Conservation (phyloP, 2,329 filamentous ascomycete species). For the Fusarium veterinarium region DNA sequence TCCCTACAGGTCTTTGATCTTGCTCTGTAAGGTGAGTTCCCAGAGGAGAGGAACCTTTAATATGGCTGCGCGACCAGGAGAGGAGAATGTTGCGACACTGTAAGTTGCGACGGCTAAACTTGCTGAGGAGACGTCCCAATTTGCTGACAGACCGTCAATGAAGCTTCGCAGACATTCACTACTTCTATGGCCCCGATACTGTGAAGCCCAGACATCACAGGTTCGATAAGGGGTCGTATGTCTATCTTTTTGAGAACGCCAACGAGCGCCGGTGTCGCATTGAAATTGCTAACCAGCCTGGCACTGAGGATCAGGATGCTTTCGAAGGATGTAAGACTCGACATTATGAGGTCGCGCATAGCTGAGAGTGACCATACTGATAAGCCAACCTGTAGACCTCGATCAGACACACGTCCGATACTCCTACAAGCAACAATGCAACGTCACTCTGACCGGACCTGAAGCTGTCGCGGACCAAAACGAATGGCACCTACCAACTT, state of each 20-base stretch:
- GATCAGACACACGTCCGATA: conserved; percentile 74
- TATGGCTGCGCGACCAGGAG: conserved; percentile 61
- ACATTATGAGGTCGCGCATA: conserved; percentile 11
- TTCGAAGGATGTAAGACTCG: conserved; percentile 76
- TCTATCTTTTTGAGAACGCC: conserved; percentile 83
- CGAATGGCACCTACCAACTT: conserved; percentile 81
- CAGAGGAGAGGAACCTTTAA: conserved; percentile 22
- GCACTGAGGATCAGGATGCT: conserved; percentile 81
- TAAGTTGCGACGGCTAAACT: conserved; percentile 48
- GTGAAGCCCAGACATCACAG: conserved; percentile 79
- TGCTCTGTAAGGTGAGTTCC: neutral
- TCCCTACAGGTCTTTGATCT: neutral
- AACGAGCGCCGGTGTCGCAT: conserved; percentile 74
- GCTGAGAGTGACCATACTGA: conserved; percentile 18
- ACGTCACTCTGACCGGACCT: conserved; percentile 75
- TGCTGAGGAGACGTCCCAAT: neutral
- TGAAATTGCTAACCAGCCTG: conserved; percentile 80
- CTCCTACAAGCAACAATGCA: conserved; percentile 78
- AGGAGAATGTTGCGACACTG: conserved; percentile 64
- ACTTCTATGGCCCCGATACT: conserved; percentile 77
- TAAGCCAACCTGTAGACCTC: conserved; percentile 62
- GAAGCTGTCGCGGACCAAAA: conserved; percentile 60
- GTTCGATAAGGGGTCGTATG: conserved; percentile 82
- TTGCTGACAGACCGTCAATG: conserved; percentile 15
- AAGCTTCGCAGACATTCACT: conserved; percentile 83